Conservation (phyloP, 2,329 filamentous ascomycete genomes). For the Aaosphaeria pasadenensis region DNA sequence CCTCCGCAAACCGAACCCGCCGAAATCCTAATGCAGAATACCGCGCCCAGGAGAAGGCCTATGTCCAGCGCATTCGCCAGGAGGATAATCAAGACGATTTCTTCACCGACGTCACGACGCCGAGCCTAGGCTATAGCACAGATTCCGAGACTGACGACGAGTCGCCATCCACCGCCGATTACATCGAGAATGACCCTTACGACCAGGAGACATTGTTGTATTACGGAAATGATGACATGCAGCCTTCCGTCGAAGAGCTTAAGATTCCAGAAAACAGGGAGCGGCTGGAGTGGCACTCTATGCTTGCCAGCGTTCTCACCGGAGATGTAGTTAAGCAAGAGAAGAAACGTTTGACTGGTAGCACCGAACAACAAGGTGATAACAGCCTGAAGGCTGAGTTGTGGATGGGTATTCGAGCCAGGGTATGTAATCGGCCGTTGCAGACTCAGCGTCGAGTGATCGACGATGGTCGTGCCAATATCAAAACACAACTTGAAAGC, state of each 20-base stretch:
- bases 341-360: constrained; percentile 90
- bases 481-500: constrained; percentile 76
- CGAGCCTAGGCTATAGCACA: constrained; percentile 62
- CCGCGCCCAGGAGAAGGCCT: constrained; percentile 86
- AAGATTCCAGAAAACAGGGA: constrained; percentile 86
- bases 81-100: constrained; percentile 68
- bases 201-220: constrained; percentile 93
- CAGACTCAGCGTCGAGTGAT: constrained; percentile 83
- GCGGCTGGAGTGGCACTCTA: constrained; percentile 94
- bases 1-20: constrained; percentile 52
- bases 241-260: constrained; percentile 85
- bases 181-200: constrained; percentile 78
- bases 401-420: constrained; percentile 85
- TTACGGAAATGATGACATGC: constrained; percentile 83
- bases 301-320: constrained; percentile 92
- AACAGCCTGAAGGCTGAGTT: constrained; percentile 68
- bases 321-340: constrained; percentile 97
- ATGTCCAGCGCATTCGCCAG: constrained; percentile 86
- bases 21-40: constrained; percentile 71
- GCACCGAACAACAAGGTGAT: constrained; percentile 69
- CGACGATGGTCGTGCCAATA: constrained; percentile 73
- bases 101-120: constrained; percentile 67
- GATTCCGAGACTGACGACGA: constrained; percentile 90
- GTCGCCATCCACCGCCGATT: constrained; percentile 79
- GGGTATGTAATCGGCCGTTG: constrained; percentile 77